These are phyloP conservation scores for Agaricus blazei DNA, from an alignment of 768 basidiomycete species.

Conservation along the genomic window DNA sequence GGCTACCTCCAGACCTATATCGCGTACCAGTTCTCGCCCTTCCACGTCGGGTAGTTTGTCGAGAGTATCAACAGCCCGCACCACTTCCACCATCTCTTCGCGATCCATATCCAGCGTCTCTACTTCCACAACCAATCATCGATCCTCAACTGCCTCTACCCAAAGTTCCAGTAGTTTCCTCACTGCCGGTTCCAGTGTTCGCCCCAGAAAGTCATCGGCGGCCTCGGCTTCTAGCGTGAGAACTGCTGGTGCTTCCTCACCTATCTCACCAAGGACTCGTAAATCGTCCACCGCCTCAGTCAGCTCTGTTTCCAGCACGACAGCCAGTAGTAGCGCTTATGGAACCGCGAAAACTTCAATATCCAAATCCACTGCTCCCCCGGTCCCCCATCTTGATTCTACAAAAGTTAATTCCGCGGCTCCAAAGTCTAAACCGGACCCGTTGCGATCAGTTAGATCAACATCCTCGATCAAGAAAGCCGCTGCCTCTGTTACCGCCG, in stretches of 20 bases:
- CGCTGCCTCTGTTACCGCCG: not conserved
- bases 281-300: constrained; percentile 21
- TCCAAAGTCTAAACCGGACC: not conserved
- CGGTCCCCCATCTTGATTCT: constrained; percentile 11
- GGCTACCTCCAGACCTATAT: constrained; percentile 18
- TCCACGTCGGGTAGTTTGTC: constrained; percentile 7
- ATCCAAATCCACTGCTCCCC: constrained; percentile 11
- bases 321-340: constrained; percentile 7
- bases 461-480: constrained; percentile 6
- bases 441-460: constrained; percentile 3
- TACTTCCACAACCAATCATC: constrained; percentile 6
- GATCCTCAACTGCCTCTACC: constrained; percentile 7
- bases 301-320: constrained; percentile 20
- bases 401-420: constrained; percentile 7
- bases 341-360: constrained; percentile 14
- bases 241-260: constrained; percentile 12
- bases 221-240: constrained; percentile 22
- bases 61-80: not conserved
- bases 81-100: constrained; percentile 13
- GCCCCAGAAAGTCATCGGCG: constrained; percentile 27
- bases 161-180: constrained; percentile 30
- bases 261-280: constrained; percentile 17
- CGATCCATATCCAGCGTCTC: constrained; percentile 17
- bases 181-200: constrained; percentile 33
- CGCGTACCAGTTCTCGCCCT: constrained; percentile 21